These are phyloP conservation scores for Rhazya stricta DNA, from an alignment of 257 asterid genomes.

Conservation along the genomic window DNA sequence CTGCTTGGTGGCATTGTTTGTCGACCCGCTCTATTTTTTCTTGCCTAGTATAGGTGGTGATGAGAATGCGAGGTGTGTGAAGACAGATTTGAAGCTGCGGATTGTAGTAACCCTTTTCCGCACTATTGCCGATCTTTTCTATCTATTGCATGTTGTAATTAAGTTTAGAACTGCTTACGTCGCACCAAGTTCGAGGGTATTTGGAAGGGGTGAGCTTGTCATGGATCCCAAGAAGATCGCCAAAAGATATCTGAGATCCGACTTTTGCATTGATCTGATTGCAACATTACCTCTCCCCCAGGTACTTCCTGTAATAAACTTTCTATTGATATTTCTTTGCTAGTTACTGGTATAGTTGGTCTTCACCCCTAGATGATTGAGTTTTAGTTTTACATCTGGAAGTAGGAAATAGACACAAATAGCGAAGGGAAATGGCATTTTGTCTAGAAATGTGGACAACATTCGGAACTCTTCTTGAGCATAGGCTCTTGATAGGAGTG, in stretches of 20 bases:
- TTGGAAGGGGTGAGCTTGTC: slow-evolving; percentile 98
- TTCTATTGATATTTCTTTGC: neutral
- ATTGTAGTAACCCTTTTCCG: slow-evolving; percentile 78
- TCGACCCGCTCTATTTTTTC: slow-evolving; percentile 85
- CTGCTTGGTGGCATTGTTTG: slow-evolving; percentile 74
- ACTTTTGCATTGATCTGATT: slow-evolving; percentile 74
- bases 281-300: slow-evolving; percentile 95
- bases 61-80: slow-evolving; percentile 57
- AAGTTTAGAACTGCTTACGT: slow-evolving; percentile 93
- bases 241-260: slow-evolving; percentile 61
- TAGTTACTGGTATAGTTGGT: neutral
- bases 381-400: slow-evolving; percentile 5
- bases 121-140: slow-evolving; percentile 80
- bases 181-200: slow-evolving; percentile 88
- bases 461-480: neutral
- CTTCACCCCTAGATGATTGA: neutral
- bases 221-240: slow-evolving; percentile 89
- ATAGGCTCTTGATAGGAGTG: neutral
- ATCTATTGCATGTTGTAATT: slow-evolving; percentile 67
- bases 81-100: slow-evolving; percentile 65
- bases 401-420: neutral
- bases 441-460: neutral
- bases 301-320: slow-evolving; percentile 39
- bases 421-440: neutral
- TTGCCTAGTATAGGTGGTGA: slow-evolving; percentile 70